Evolutionary conservation across 2,329 filamentous ascomycete species (phyloP), one percentile per base, ranked within the genome.

Genomic region (Aspergillus ibericus): DNA sequence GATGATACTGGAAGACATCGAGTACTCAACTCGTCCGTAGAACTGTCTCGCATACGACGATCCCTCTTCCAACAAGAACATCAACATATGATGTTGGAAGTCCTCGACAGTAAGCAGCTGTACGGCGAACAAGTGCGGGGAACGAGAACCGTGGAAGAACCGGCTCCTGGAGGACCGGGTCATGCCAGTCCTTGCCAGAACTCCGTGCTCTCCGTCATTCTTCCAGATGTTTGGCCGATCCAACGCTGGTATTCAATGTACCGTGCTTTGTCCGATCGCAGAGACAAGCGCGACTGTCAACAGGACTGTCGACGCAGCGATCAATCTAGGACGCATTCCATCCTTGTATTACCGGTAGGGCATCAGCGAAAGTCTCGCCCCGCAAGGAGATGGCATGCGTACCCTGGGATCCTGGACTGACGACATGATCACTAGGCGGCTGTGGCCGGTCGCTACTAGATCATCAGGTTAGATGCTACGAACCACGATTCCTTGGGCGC

Each of bases 241-340:
- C 74, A 2, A 71, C 69, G 10, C 55, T 76, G 13, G 59, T 66
- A 8, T 73, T 29, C 74, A 0, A 62, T 61, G n/a, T 72, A 70
- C 54, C 72, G 73, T 2, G 64, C 62, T 12, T 53, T 58, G 9
- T 32, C 25, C 13, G 15, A 48, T 15, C 53, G 27, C 15, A 27
- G 25, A 9, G 15, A 18, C 3, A n/a, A 16, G 18, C 5, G 9
- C 25, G 4, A 32, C 36, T 27, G 9, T 55, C 9, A 15, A 29
- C 12, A 10, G 8, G 15, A 42, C 27, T 25, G 32, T 29, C 38
- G 44, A 49, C 25, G 38, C 13, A 9, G 38, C 27, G 16, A 42
- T 58, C 29, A 52, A 40, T 2, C 16, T 55, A 18, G 44, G 35
- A 20, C 36, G 46, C 15, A 42, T 35, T 8, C 32, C 25, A 9